Conservation (phyloP, 2,329 filamentous ascomycete species). For the Dactylella cylindrospora region DNA sequence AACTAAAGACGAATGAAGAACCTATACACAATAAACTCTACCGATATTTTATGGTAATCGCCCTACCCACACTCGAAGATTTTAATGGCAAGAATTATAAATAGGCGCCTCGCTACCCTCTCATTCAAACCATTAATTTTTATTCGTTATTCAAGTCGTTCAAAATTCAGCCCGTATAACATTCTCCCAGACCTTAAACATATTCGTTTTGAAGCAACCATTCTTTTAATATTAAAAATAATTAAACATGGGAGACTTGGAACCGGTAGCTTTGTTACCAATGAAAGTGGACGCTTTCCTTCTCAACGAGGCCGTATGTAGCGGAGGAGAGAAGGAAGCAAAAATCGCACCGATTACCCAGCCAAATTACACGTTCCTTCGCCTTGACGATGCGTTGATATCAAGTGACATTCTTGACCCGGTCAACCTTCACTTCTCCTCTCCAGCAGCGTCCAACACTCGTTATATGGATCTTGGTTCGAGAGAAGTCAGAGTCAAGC, state of each 20-base stretch:
- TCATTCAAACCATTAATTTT: too few species aligned
- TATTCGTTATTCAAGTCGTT: too few species aligned
- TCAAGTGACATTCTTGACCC: constrained; percentile 53
- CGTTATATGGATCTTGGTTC: constrained; percentile 52
- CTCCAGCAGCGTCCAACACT: constrained; percentile 50
- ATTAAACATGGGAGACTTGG: not conserved
- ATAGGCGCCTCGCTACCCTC: too few species aligned
- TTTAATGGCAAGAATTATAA: too few species aligned
- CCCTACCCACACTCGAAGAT: too few species aligned
- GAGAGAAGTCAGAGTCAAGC: constrained; percentile 45
- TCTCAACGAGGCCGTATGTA: constrained; percentile 50
- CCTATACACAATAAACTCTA: too few species aligned
- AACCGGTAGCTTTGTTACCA: constrained; percentile 29
- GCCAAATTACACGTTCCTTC: constrained; percentile 56
- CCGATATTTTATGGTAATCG: too few species aligned
- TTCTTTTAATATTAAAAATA: constrained; percentile 1
- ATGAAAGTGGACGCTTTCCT: constrained; percentile 49
- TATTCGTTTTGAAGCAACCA: too few species aligned
- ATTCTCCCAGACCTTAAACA: too few species aligned
- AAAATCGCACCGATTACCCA: constrained; percentile 55
- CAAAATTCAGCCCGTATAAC: too few species aligned
- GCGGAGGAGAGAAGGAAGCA: constrained; percentile 32
- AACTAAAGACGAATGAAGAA: too few species aligned
- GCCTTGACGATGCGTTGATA: constrained; percentile 51
- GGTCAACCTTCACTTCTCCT: constrained; percentile 52